Evolutionary conservation across 2,329 filamentous ascomycete species (phyloP).

Genomic region (Colletotrichum zoysiae): DNA sequence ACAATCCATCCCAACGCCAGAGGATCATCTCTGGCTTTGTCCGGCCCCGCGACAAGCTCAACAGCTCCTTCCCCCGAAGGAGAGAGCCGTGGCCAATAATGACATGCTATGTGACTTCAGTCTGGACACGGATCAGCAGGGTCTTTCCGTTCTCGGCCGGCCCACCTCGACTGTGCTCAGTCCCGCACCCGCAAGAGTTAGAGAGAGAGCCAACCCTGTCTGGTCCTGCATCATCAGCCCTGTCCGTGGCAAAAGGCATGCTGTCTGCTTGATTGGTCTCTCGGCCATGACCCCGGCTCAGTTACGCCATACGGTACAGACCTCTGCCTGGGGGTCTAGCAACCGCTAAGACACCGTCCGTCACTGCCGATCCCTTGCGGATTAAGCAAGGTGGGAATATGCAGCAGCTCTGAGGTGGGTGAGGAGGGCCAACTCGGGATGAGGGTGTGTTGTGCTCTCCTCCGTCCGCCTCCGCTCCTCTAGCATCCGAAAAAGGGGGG

Average conservation of each 20-base stretch:
- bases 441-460: conserved; percentile 17
- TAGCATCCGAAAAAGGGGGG: background rate
- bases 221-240: conserved; percentile 39
- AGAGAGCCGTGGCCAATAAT: conserved; percentile 33
- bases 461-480: background rate
- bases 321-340: conserved; percentile 15
- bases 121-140: conserved; percentile 42
- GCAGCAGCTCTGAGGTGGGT: conserved; percentile 30
- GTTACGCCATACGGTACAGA: conserved; percentile 41
- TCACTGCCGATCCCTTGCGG: conserved; percentile 41
- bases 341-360: conserved; percentile 39
- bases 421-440: conserved; percentile 22
- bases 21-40: conserved; percentile 13
- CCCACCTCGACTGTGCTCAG: conserved; percentile 11
- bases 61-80: conserved; percentile 13
- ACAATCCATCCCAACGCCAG: background rate
- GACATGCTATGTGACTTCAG: conserved; percentile 39
- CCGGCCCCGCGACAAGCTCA: conserved; percentile 4
- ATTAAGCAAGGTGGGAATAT: conserved; percentile 28
- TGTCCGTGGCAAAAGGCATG: conserved; percentile 34
- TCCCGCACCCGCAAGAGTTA: conserved; percentile 8
- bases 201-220: conserved; percentile 9
- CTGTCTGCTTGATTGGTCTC: conserved; percentile 11
- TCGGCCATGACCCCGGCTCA: conserved; percentile 25
- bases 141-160: conserved; percentile 41